Conservation (phyloP, 495 filamentous ascomycete genomes). For the Trichoderma orchidacearum region DNA sequence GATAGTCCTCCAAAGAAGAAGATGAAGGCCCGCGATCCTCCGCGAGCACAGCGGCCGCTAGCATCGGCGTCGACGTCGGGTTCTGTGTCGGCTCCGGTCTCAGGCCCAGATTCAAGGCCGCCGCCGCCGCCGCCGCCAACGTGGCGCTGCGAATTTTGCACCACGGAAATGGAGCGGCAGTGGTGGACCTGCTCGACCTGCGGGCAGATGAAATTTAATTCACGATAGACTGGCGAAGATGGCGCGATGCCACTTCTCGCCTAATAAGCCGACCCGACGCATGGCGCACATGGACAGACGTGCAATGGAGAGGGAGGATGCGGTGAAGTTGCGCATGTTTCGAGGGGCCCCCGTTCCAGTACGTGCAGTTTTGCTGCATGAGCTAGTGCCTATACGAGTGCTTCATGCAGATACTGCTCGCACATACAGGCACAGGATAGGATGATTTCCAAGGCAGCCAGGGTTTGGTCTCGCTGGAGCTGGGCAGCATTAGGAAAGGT, state of each 20-base stretch:
- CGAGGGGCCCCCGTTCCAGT: neutral
- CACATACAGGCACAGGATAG: too few relatives aligned
- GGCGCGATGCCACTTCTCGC: neutral
- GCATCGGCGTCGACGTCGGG: slow-evolving; percentile 9
- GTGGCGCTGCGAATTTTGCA: slow-evolving; percentile 60
- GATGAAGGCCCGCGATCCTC: neutral
- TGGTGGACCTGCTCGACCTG: slow-evolving; percentile 72
- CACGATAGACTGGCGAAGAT: slow-evolving; percentile 16
- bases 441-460: neutral
- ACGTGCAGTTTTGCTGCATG: too few relatives aligned
- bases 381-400: too few relatives aligned
- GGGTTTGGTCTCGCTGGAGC: neutral
- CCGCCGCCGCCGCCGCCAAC: slow-evolving; percentile 31
- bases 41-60: neutral
- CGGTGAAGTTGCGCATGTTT: neutral
- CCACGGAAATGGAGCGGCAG: slow-evolving; percentile 49
- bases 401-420: too few relatives aligned
- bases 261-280: neutral
- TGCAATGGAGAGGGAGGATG: neutral
- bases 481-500: neutral
- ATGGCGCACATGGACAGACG: neutral
- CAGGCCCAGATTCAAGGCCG: slow-evolving; percentile 9
- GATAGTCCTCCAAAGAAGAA: slow-evolving; percentile 3
- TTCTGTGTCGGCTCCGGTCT: slow-evolving; percentile 2
- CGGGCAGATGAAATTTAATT: slow-evolving; percentile 51